Evolutionary conservation across 2,329 filamentous ascomycete genomes (phyloP).

Genomic region (Chaetomium olivaceum): DNA sequence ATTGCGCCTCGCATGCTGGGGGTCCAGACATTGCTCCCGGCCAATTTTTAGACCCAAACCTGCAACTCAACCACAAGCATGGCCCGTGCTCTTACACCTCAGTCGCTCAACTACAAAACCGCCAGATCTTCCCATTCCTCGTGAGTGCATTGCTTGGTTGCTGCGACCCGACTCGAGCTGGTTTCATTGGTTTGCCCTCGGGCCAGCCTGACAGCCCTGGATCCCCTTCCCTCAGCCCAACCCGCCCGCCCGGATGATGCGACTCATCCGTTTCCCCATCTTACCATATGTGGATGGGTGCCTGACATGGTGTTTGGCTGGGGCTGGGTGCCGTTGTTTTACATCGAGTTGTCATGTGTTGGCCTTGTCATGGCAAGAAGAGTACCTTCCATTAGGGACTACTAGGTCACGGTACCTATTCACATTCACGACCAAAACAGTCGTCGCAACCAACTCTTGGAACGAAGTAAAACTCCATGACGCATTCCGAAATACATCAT

Average conservation of each 20-base stretch:
- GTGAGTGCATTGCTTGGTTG: neutral
- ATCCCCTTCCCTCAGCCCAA: constrained; percentile 26
- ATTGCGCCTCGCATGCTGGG: constrained; percentile 28
- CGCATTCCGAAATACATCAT: neutral
- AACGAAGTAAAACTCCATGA: neutral
- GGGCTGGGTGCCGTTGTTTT: neutral
- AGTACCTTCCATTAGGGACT: too few relatives aligned
- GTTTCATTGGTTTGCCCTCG: neutral
- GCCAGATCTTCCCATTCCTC: neutral
- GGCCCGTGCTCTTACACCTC: constrained; percentile 11
- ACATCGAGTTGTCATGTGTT: neutral
- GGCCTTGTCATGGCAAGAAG: neutral
- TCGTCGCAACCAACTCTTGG: too few relatives aligned
- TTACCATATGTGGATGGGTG: constrained; percentile 1
- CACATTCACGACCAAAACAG: neutral
- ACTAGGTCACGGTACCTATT: neutral
- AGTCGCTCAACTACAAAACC: constrained; percentile 5
- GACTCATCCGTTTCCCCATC: neutral
- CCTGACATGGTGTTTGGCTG: neutral
- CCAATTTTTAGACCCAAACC: constrained; percentile 22
- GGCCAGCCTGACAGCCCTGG: neutral
- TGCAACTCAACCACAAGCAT: neutral
- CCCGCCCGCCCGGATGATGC: neutral
- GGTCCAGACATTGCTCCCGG: constrained; percentile 30
- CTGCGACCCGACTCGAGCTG: neutral